Evolutionary conservation across 495 filamentous ascomycete species (phyloP), one percentile per base, ranked within the genome.

Genomic region (Thermothielavioides terrestris): DNA sequence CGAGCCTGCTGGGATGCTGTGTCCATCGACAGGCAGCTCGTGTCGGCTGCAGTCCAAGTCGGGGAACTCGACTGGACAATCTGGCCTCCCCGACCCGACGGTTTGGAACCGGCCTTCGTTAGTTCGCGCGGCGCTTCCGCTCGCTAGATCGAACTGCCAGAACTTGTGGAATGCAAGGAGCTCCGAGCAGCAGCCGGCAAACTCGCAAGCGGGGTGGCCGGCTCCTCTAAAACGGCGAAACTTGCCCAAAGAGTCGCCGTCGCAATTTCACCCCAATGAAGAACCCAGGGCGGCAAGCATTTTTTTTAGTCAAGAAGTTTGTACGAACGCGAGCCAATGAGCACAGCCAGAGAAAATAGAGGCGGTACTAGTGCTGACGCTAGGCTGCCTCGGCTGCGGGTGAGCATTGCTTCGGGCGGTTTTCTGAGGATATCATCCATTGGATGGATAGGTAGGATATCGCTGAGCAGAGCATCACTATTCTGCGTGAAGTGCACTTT

Each of bases 321-420:
- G 2, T 3, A 42, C 3, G 6, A 18, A 6, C 34, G 4, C 23
- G 23, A 12, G 18, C 39, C 39, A 42, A 42, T 42, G 15, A 42
- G 23, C 39, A 25, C 8, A 8, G 14, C n/a, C 14, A 15, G 25
- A 15, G 12, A 7, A 14, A 22, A 4, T 17, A 4, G 9, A 30
- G 41, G 10, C 27, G 41, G 10, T 17, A 26, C 3, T 43, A 43
- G 41, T 43, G 41, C 41, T 43, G 41, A 43, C 41, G 41, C 41
- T 21, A 43, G 15, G n/a, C 14, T 43, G 6, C 31, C 31, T 43
- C n/a, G 41, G 41, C 31, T 21, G 10, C 41, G n/a, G n/a, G n/a
- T n/a, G n/a, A n/a, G n/a, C n/a, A n/a, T n/a, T n/a, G 27, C 26
- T 26, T 6, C 15, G 17, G 11, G 26, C 26, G 41, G 41, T 20